These are phyloP conservation scores for Pestalotiopsis sp. DNA, from an alignment of 2,329 filamentous ascomycete species.

Conservation along the genomic window DNA sequence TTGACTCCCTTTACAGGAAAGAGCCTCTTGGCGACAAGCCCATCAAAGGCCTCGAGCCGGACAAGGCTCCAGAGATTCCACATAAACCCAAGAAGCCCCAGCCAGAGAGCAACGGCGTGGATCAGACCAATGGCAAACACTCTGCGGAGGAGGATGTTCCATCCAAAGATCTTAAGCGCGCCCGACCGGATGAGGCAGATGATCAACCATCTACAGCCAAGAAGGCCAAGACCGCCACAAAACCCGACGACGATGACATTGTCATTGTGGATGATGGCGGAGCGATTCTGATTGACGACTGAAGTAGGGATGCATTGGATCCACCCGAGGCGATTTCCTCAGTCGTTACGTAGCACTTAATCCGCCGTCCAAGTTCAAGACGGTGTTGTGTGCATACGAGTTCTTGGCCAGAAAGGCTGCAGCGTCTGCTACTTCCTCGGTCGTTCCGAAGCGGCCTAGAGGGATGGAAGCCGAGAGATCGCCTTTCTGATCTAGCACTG, in stretches of 20 bases:
- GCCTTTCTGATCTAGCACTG: slow-evolving; percentile 30
- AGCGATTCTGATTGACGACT: slow-evolving; percentile 65
- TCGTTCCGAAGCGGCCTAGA: slow-evolving; percentile 64
- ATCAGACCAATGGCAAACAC: slow-evolving; percentile 43
- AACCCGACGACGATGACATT: slow-evolving; percentile 42
- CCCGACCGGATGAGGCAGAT: slow-evolving; percentile 43
- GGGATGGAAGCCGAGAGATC: slow-evolving; percentile 59
- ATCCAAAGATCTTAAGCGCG: slow-evolving; percentile 48
- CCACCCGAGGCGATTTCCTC: neutral
- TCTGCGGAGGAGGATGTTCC: slow-evolving; percentile 38
- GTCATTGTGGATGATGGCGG: slow-evolving; percentile 55
- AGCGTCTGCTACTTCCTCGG: slow-evolving; percentile 79
- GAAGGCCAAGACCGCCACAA: slow-evolving; percentile 46
- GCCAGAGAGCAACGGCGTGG: slow-evolving; percentile 40
- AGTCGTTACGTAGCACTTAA: slow-evolving; percentile 63
- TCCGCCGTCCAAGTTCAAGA: slow-evolving; percentile 84
- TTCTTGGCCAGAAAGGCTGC: slow-evolving; percentile 78
- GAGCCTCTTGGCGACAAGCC: slow-evolving; percentile 52
- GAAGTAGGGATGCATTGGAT: slow-evolving; percentile 42
- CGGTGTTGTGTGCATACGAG: slow-evolving; percentile 83
- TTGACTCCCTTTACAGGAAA: slow-evolving; percentile 34
- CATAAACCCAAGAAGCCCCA: slow-evolving; percentile 52
- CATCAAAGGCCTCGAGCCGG: slow-evolving; percentile 49
- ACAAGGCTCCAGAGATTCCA: slow-evolving; percentile 51
- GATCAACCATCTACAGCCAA: slow-evolving; percentile 41